phyloP scores from a whole-genome alignment of 352 stramenopile species.

The Pythium phragmitis region DNA sequence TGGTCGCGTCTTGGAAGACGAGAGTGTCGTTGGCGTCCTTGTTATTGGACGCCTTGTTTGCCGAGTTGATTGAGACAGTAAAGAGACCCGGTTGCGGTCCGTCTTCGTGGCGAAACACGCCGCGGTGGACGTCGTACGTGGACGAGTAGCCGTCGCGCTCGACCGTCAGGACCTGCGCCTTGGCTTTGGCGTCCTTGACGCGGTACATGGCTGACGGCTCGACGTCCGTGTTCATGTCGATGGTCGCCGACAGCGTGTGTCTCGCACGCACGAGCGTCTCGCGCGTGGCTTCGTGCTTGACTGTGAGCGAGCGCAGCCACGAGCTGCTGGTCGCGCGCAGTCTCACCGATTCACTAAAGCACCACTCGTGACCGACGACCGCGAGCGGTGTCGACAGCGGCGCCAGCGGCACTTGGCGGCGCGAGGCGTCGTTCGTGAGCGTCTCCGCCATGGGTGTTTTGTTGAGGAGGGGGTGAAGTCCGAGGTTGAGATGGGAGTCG shows the following conservation, averaged over 20 bases:
- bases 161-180: conserved; percentile 7
- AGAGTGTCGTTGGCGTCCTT: background rate
- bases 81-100: conserved; percentile 5
- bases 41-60: background rate
- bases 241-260: conserved; percentile 3
- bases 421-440: background rate
- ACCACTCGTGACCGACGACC: conserved; percentile 4
- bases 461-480: background rate
- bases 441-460: background rate
- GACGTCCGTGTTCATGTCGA: conserved; percentile 7
- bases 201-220: conserved; percentile 9
- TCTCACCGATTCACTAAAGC: background rate
- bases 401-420: background rate
- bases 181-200: background rate
- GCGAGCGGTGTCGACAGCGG: background rate
- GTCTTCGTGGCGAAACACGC: conserved; percentile 9
- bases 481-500: too few relatives aligned
- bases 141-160: background rate
- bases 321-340: background rate
- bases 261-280: background rate
- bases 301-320: conserved; percentile 5
- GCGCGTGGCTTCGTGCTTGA: conserved; percentile 10
- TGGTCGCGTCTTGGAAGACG: background rate
- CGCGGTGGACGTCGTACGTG: conserved; percentile 9
- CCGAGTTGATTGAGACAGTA: background rate